Evolutionary conservation across 306 rosid genomes (phyloP).

Genomic region (Crotalaria pallida): DNA sequence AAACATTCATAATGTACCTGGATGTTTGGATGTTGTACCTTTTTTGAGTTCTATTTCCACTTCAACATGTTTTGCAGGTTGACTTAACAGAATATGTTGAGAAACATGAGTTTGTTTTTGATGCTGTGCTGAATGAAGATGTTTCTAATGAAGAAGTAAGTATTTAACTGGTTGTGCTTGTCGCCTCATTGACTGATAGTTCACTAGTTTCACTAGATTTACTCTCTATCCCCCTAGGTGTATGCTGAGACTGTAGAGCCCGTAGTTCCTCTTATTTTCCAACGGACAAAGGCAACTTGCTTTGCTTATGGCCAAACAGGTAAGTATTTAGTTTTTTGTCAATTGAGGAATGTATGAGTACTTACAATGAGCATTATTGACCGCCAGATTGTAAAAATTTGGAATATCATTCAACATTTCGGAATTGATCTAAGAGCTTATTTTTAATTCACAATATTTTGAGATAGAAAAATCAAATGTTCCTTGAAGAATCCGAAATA

Average conservation of each 20-base stretch:
- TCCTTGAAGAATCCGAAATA: neutral
- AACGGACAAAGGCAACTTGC: constrained; percentile 82
- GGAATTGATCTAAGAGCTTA: neutral
- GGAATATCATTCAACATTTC: neutral
- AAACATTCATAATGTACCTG: neutral
- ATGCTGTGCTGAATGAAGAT: too few species aligned
- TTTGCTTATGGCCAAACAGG: constrained; percentile 95
- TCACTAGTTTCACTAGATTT: constrained; percentile 17
- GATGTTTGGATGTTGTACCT: neutral
- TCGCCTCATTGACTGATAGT: neutral
- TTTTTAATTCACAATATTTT: too few species aligned
- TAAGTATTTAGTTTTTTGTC: constrained; percentile 23
- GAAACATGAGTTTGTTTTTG: too few species aligned
- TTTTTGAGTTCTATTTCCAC: constrained; percentile 12
- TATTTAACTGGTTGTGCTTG: constrained; percentile 5
- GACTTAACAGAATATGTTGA: constrained; percentile 79
- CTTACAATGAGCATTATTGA: neutral
- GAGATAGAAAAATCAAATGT: neutral
- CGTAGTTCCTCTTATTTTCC: constrained; percentile 68
- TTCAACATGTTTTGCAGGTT: constrained; percentile 48
- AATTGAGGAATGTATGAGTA: constrained; percentile 5
- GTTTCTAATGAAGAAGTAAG: constrained; percentile 68
- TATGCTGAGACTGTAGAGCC: constrained; percentile 81
- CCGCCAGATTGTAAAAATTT: neutral
- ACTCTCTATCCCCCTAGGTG: constrained; percentile 35